Percentiles rank a stretch among this genome's conserved stretches.
Evolutionary conservation across 305 asterid species (phyloP).

Genomic region (Solanum aculeatissimum): DNA sequence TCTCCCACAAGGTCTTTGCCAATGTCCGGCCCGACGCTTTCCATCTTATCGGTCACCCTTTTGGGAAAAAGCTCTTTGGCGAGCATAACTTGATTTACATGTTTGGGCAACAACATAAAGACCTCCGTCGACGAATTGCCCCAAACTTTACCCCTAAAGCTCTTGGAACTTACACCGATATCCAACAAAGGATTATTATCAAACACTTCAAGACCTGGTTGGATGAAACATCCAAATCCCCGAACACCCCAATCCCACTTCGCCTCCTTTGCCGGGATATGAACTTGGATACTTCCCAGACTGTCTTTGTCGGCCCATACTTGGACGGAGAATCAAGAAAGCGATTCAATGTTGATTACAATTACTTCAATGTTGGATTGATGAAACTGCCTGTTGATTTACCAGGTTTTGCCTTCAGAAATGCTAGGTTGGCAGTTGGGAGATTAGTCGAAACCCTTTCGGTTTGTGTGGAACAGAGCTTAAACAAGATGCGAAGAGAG

Average conservation of each 20-base stretch:
- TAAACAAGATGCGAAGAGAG: slow-evolving; percentile 1
- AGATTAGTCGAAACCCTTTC: slow-evolving; percentile 45
- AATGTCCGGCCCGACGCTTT: slow-evolving; percentile 78
- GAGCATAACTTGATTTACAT: slow-evolving; percentile 64
- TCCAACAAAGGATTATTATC: slow-evolving; percentile 50
- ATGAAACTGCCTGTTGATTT: slow-evolving; percentile 19
- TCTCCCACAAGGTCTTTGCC: slow-evolving; percentile 52
- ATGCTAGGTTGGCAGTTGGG: slow-evolving; percentile 50
- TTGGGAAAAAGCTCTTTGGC: slow-evolving; percentile 70
- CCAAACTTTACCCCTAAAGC: slow-evolving; percentile 70
- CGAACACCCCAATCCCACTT: slow-evolving; percentile 5
- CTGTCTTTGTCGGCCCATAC: slow-evolving; percentile 18
- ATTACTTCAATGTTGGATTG: slow-evolving; percentile 18
- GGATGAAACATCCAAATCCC: not conserved
- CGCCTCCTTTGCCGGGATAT: slow-evolving; percentile 16
- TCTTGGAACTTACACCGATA: slow-evolving; percentile 38
- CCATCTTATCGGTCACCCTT: slow-evolving; percentile 81
- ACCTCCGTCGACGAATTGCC: slow-evolving; percentile 56
- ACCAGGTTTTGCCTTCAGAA: slow-evolving; percentile 19
- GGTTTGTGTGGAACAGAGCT: slow-evolving; percentile 45
- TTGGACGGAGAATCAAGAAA: slow-evolving; percentile 1
- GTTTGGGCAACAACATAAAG: slow-evolving; percentile 68
- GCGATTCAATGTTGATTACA: slow-evolving; percentile 13
- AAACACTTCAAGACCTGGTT: slow-evolving; percentile 47
- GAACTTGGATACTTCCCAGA: slow-evolving; percentile 24